Base-by-base conservation (phyloP, 192 early-diverging fungal genomes). In the Gonapodya sp. region DNA sequence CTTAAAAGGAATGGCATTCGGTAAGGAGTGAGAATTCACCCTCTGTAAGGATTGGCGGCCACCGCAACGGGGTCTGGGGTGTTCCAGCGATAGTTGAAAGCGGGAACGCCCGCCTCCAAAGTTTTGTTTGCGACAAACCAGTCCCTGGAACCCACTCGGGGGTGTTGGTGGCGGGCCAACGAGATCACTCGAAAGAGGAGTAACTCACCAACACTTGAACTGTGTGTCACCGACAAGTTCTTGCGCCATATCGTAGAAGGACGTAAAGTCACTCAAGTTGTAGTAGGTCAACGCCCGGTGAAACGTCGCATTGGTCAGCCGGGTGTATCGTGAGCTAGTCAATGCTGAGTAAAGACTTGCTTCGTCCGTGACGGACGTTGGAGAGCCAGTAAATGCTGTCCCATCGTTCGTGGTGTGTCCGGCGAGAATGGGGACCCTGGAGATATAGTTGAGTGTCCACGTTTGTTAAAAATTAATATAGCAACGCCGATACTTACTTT, bases 201-300 rank as follows among this genome's bases (percentile, higher is more conserved):
- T 64, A 64, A 64, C 46, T 64, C 46, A 64, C 46, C 46, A 64
- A 64, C 46, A 64, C 46, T 64, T 64, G 46, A 64, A 64, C 46
- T 64, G 46, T 64, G 46, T 64, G 46, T 64, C 46, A 64, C 46
- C 46, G 46, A 64, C 46, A 64, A 64, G 46, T 64, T 64, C 46
- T 64, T 64, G 46, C 46, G 46, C 46, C 46, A 64, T 64, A 16
- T 64, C 46, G 46, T 64, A 64, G 24, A 64, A 64, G 46, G 46
- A 64, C 46, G 46, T 16, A 64, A 64, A 64, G 46, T 64, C 46
- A 64, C 46, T 64, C 46, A 64, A 24, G 46, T 64, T 64, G 46
- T 64, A 64, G 46, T 64, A 24, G 46, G 46, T 64, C 46, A 64
- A 64, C 46, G 46, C 46, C 24, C 46, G 46, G 46, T 64, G 46